Evolutionary conservation across 208 protist species (phyloP).

Genomic region (Tetramitus jugosus): DNA sequence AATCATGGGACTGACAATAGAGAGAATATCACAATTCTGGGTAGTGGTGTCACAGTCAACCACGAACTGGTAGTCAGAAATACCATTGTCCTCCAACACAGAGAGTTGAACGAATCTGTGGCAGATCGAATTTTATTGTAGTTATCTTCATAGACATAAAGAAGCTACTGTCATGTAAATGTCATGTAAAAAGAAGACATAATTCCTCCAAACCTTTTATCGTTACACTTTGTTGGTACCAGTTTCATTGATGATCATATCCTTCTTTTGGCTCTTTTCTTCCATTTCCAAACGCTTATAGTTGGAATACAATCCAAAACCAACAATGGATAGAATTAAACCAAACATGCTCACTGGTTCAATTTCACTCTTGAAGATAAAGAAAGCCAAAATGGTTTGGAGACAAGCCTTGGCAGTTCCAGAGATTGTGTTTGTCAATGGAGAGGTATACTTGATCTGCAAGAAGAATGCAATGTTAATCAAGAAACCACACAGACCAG

Average conservation of each 20-base stretch:
- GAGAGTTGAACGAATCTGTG: constrained; percentile 42
- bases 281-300: too few species aligned
- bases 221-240: too few species aligned
- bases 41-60: constrained; percentile 79
- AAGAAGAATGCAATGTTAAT: constrained; percentile 20
- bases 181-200: too few species aligned
- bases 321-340: too few species aligned
- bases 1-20: constrained; percentile 18
- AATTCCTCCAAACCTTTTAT: too few species aligned
- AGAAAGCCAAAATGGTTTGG: constrained; percentile 7
- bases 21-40: constrained; percentile 77
- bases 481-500: not conserved
- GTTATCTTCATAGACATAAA: too few species aligned
- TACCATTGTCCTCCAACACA: constrained; percentile 84
- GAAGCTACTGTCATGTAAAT: too few species aligned
- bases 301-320: too few species aligned
- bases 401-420: constrained; percentile 23
- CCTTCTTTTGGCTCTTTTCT: too few species aligned
- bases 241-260: too few species aligned
- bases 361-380: too few species aligned
- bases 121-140: constrained; percentile 35
- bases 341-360: too few species aligned
- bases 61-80: constrained; percentile 82
- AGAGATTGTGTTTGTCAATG: constrained; percentile 18
- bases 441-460: constrained; percentile 14